Evolutionary conservation across 805 yeast genomes (phyloP).

Genomic region (Wickerhamomyces pijperi): DNA sequence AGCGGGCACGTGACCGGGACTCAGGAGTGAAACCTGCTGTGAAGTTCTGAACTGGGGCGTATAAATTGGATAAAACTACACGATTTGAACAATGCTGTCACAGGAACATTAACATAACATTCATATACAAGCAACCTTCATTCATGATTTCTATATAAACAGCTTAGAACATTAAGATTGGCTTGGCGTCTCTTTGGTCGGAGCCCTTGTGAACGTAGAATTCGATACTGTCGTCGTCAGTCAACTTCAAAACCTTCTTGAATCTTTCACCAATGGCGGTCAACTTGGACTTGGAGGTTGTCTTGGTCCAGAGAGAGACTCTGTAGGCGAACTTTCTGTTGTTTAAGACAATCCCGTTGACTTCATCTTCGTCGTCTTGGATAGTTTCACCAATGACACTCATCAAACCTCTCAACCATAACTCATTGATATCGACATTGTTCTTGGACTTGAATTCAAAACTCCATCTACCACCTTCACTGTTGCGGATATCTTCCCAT

Average conservation of each 20-base stretch:
- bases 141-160: no score
- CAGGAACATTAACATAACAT: no score
- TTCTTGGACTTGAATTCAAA: conserved; percentile 58
- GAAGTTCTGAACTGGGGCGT: no score
- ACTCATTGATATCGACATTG: conserved; percentile 60
- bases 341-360: conserved; percentile 88
- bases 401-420: conserved; percentile 84
- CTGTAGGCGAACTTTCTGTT: conserved; percentile 74
- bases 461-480: conserved; percentile 92
- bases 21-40: no score
- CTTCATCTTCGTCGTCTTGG: conserved; percentile 68
- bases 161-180: conserved; percentile 16
- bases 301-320: conserved; percentile 89
- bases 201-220: conserved; percentile 47
- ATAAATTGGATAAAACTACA: no score
- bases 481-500: conserved; percentile 90
- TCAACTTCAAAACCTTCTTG: conserved; percentile 72
- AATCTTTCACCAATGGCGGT: conserved; percentile 75
- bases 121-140: no score
- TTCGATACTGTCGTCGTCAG: conserved; percentile 68
- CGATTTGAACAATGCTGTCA: no score
- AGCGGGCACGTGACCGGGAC: no score
- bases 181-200: conserved; percentile 17
- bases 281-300: conserved; percentile 53
- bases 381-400: conserved; percentile 93